A percentile compares a stretch with the other conserved stretches of the same genome.
Evolutionary conservation across 768 basidiomycete genomes (phyloP).

Genomic region (Favolaschia claudopus): DNA sequence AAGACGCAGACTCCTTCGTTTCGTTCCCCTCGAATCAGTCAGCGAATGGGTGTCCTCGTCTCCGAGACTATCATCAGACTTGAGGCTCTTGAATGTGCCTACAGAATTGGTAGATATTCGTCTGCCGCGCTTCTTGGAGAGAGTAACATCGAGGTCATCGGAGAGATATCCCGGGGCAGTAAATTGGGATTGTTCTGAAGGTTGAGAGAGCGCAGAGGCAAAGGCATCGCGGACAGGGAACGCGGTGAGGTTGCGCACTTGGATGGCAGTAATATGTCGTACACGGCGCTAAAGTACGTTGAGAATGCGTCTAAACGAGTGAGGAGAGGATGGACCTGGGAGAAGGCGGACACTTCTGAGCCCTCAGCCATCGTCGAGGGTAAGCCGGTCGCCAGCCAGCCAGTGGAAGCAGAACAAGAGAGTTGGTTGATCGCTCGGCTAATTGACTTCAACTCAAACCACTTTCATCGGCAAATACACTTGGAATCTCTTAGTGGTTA

Average conservation of each 20-base stretch:
- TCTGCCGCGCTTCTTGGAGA: constrained; percentile 65
- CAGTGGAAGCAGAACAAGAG: neutral
- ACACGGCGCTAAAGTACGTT: constrained; percentile 61
- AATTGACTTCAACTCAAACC: constrained; percentile 1
- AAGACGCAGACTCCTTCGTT: constrained; percentile 54
- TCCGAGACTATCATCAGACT: constrained; percentile 53
- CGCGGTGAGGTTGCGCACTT: constrained; percentile 84
- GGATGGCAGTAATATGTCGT: constrained; percentile 75
- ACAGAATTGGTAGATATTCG: constrained; percentile 67
- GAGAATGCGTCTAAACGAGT: constrained; percentile 9
- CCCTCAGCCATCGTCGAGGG: constrained; percentile 18
- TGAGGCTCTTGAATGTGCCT: constrained; percentile 53
- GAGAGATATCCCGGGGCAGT: constrained; percentile 62
- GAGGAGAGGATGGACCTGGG: constrained; percentile 17
- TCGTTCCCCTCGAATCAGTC: constrained; percentile 47
- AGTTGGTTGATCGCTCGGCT: constrained; percentile 12
- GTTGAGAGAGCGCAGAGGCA: constrained; percentile 76
- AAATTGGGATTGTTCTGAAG: constrained; percentile 68
- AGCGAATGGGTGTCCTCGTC: constrained; percentile 34
- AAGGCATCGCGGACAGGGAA: constrained; percentile 83
- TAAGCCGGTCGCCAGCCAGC: neutral
- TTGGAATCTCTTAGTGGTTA: too few species aligned
- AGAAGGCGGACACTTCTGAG: neutral
- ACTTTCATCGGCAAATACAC: too few species aligned
- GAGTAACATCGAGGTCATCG: constrained; percentile 74